Conservation (phyloP, 108 stramenopile genomes). For the Conticribra guillardii region DNA sequence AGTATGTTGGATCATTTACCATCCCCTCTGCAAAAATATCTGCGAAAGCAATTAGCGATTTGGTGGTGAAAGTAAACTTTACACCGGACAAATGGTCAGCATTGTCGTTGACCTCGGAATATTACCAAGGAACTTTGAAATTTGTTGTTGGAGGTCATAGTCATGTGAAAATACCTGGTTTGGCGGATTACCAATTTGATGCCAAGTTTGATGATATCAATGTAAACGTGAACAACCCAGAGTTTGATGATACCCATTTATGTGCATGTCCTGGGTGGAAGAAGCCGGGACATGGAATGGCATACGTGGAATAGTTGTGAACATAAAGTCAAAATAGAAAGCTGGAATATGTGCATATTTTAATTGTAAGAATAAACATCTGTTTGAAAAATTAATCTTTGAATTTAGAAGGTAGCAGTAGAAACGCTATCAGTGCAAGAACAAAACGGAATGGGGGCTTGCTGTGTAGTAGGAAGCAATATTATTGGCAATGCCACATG, state of each 20-base stretch:
- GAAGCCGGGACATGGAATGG: too few relatives aligned
- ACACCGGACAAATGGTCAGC: constrained; percentile 77
- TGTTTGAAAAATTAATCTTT: too few relatives aligned
- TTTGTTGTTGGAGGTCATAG: constrained; percentile 51
- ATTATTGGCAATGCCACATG: too few relatives aligned
- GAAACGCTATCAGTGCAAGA: too few relatives aligned
- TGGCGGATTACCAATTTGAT: constrained; percentile 59
- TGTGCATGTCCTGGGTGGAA: constrained; percentile 81
- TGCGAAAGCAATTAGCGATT: constrained; percentile 78
- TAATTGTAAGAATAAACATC: too few relatives aligned
- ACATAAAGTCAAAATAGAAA: too few relatives aligned
- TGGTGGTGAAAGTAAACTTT: constrained; percentile 75
- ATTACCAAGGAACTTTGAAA: constrained; percentile 67
- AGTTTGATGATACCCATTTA: constrained; percentile 66
- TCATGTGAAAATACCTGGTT: constrained; percentile 49
- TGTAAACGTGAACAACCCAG: constrained; percentile 68
- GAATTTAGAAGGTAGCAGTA: too few relatives aligned
- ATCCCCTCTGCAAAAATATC: constrained; percentile 63
- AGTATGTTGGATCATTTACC: constrained; percentile 73
- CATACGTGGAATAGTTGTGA: too few relatives aligned
- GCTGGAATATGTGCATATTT: too few relatives aligned
- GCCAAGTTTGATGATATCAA: constrained; percentile 55
- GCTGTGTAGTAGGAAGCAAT: too few relatives aligned
- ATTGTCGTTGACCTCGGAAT: constrained; percentile 70
- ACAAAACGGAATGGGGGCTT: too few relatives aligned